phyloP scores from a whole-genome alignment of 257 asterid genomes.

The Solanum sejunctum region DNA sequence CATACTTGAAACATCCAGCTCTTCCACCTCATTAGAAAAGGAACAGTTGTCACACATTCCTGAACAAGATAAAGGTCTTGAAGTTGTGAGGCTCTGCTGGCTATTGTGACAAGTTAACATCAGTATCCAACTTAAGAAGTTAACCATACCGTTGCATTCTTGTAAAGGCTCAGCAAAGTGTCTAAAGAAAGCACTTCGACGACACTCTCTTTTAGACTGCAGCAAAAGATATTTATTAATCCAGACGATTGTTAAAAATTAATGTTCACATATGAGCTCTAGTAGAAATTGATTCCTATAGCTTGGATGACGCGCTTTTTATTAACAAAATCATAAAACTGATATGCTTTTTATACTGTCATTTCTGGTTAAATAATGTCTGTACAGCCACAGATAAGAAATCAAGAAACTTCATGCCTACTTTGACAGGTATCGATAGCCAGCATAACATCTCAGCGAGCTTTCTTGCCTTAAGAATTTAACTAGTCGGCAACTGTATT shows the following conservation, averaged over 20 bases:
- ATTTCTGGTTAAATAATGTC: neutral
- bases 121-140: slow-evolving; percentile 2
- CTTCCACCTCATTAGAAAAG: slow-evolving; percentile 49
- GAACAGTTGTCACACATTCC: slow-evolving; percentile 99
- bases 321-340: neutral
- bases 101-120: slow-evolving; percentile 2
- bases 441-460: neutral
- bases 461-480: neutral
- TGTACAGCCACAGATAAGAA: neutral
- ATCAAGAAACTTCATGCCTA: neutral
- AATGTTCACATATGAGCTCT: neutral
- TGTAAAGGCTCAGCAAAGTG: slow-evolving; percentile 89
- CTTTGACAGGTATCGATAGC: neutral
- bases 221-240: neutral
- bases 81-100: neutral
- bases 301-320: neutral
- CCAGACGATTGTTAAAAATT: neutral
- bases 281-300: neutral
- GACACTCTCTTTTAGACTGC: slow-evolving; percentile 79
- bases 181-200: slow-evolving; percentile 81
- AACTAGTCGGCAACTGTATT: neutral
- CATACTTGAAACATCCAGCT: slow-evolving; percentile 79
- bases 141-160: slow-evolving; percentile 73
- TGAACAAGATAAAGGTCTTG: slow-evolving; percentile 17
- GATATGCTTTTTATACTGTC: neutral